Base-by-base conservation (phyloP, 768 basidiomycete genomes). In the Suillus subalutaceus region DNA sequence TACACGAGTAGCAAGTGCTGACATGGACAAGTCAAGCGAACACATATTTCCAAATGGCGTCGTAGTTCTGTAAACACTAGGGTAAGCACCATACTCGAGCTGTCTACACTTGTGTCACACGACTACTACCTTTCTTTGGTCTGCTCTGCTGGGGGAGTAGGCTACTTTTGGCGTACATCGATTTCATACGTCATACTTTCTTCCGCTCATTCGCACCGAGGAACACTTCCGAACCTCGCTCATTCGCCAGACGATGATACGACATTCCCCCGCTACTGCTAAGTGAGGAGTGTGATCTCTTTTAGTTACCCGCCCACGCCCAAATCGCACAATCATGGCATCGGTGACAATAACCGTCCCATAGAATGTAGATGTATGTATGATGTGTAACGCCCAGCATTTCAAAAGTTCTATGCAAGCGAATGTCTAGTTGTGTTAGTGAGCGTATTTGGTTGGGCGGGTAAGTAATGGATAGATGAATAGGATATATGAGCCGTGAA, bases 381-480 rank as follows among this genome's bases (percentile, higher is more conserved):
- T 26, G 10, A 59, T 26, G 18, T 30, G 26, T 10, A 18, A 40
- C 23, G 8, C 23, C 16, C 16, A 26, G 40, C 26, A 59, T 41
- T 6, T 41, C 58, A 40, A 16, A 43, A 30, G 26, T 40, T 60
- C 59, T 30, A 43, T 60, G 40, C 59, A 43, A 60, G 40, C 40
- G 59, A 60, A 18, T 60, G 59, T 60, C 26, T 43, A 30, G 58
- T 41, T 40, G 38, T 9, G 38, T 41, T 18, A 43, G 40, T 30
- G 40, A 41, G 40, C 6, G 58, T 59, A 18, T 23, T n/a, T 10
- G 20, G 38, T 40, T 23, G 46, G 4, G 13, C 9, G n/a, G 23
- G 15, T 63, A 63, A 58, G 26, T 40, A 37, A 56, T 56, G 32
- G 55, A 12, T 55, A 26, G 16, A 35, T 35, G 55, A 4, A 63